Base-by-base conservation (phyloP, 179 eudicot genomes). In the Heliamphora pulchella region DNA sequence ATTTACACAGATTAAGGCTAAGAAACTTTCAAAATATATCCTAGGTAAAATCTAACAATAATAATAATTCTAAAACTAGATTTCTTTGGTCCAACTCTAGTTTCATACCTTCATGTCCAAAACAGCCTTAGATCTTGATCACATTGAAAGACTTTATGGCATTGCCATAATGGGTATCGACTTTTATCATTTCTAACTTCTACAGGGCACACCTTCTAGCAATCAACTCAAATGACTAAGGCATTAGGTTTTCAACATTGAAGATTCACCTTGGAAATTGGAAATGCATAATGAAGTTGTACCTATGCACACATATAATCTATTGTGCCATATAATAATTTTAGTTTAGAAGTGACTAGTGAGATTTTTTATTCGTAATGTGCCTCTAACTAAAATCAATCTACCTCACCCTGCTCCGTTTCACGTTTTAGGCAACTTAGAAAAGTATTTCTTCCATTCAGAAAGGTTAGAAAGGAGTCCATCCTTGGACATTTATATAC, bases 221-320 rank as follows among this genome's bases (percentile, higher is more conserved):
- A 47, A 71, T 71, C 41, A 71, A 71, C 55, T 71, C 14, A 71
- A 48, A 47, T 71, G 76, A 44, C 76, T 72, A 47, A 47, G 55
- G 15, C 53, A 47, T 13, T 15, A 17, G 39, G 53, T 17, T 15
- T 70, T 70, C 31, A 15, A 70, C 74, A 46, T 14, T 46, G 51
- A 31, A 31, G 31, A 31, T 31, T 31, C 31, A 31, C 31, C 9
- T 17, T 3, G 3, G 74, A 1, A 17, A 17, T 20, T 13, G 54
- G 14, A 48, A 70, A 48, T 46, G 54, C 53, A 14, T 17, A 47
- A n/a, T 31, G 11, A 70, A 46, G 74, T 51, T 14, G 15, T 70
- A 46, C 5, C 44, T 46, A 53, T 46, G 53, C 13, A n/a, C 54
- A 70, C 53, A 47, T 18, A 41, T 47, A 4, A 17, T 51, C 54